A percentile compares a stretch with the other conserved stretches of the same genome.
phyloP scores from a whole-genome alignment of 805 yeast species.

The Spathaspora boniae region DNA sequence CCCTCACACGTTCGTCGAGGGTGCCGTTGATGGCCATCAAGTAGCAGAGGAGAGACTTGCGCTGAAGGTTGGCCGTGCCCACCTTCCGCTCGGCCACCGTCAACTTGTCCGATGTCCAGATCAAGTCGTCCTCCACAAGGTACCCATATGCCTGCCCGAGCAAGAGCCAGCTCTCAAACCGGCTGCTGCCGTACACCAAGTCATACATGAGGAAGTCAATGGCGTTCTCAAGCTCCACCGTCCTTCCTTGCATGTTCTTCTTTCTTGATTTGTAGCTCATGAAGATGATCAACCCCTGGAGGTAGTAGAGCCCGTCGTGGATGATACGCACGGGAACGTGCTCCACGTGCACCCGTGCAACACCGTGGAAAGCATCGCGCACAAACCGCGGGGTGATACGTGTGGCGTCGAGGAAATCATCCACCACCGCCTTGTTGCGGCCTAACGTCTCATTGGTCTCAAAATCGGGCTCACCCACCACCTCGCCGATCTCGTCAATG shows the following conservation, averaged over 20 bases:
- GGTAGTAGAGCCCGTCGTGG: conserved; percentile 58
- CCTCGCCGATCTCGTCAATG: conserved; percentile 67
- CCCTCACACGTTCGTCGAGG: conserved; percentile 11
- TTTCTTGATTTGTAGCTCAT: conserved; percentile 69
- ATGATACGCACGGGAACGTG: conserved; percentile 27
- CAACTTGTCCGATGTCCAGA: conserved; percentile 88
- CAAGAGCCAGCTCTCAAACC: conserved; percentile 85
- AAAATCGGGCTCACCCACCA: conserved; percentile 62
- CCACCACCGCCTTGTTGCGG: conserved; percentile 44
- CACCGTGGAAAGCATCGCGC: conserved; percentile 52
- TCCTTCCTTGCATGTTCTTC: conserved; percentile 74
- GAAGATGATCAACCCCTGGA: conserved; percentile 65
- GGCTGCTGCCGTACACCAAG: conserved; percentile 56
- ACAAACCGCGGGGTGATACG: conserved; percentile 43
- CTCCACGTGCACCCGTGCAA: conserved; percentile 25
- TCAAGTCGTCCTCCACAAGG: conserved; percentile 81
- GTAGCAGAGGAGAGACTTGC: conserved; percentile 69
- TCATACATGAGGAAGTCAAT: conserved; percentile 65
- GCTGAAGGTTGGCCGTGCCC: conserved; percentile 60
- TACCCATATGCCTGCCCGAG: conserved; percentile 76
- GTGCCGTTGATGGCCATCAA: conserved; percentile 61
- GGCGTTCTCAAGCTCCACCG: conserved; percentile 76
- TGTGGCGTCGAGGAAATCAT: conserved; percentile 44
- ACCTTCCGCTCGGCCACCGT: conserved; percentile 58
- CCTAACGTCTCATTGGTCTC: conserved; percentile 39